Evolutionary conservation across 2,329 filamentous ascomycete species (phyloP), one percentile per base, ranked within the genome.

Genomic region (Cordyceps fumosorosea): DNA sequence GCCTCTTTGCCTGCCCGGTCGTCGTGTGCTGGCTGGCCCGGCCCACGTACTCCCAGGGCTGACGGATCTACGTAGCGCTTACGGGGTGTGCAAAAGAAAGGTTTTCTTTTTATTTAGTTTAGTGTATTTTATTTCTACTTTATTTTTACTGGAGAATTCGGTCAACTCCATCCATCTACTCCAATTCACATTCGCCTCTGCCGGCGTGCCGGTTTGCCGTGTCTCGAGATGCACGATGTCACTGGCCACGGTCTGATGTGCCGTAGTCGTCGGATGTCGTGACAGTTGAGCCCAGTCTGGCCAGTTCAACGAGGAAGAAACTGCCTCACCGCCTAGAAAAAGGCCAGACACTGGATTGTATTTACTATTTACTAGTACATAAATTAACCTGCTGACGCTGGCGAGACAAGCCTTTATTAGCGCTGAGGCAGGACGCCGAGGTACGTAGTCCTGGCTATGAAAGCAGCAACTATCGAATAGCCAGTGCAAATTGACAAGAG

Each of bases 191-290:
- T 24, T 56, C 6, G 40, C 26, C 12, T 54, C n/a, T 34, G 11
- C 55, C 11, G 40, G 5, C 8, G 55, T 57, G 55, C 55, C 55
- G 55, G 14, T 48, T 57, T 57, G 26, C 55, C 55, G 55, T 24
- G 26, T 12, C 32, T 20, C 34, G 2, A 34, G 54, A 56, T 48
- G 54, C 42, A 37, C 42, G 10, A 56, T 56, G 54, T 56, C 12
- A 20, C 54, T 47, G 18, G n/a, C 54, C 47, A 47, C 54, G 42
- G 54, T 48, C 44, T 48, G 29, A 22, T 32, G 44, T 57, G 44
- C 55, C 44, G 55, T 20, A 8, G 44, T 22, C 8, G 24, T 32
- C 3, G 18, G 5, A 29, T 14, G 42, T 22, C 16, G 54, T 32
- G 18, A 44, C 5, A 32, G 29, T 5, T 32, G 5, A 32, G 5